Evolutionary conservation across 331 rosid species (phyloP), one percentile per base, ranked within the genome.

Genomic region (Quercus tomentella): DNA sequence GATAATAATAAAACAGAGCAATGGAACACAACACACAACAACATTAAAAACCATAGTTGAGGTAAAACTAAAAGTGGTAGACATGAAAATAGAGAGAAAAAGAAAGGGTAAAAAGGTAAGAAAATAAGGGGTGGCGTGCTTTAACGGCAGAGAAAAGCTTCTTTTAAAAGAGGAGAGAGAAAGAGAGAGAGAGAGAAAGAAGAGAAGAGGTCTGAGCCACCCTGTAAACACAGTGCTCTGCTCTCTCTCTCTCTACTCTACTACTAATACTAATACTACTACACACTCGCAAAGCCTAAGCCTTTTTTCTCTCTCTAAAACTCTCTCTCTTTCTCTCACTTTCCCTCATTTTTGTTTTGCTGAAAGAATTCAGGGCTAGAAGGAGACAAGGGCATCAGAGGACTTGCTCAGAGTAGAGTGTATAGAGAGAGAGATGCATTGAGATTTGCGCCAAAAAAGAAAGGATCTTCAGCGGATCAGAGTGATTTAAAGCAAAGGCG

Each of bases 401-500:
- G 49, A 78, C 45, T 41, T 41, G 45, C 45, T 45, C 56, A 66
- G 51, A 61, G 70, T 56, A 68, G 74, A 66, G 30, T 0, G n/a
- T 5, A 17, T 4, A n/a, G 71, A 75, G 77, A 75, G 77, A 10
- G 56, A 10, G 37, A 4, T 16, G 21, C 89, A 43, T 93, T 86
- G 93, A 93, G 92, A 93, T 91, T 91, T 81, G 93, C 87, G 92
- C 89, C 87, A 25, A 58, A 14, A 25, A 58, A 14, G 5, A 51
- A 72, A 61, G 70, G 80, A 89, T 88, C 91, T 83, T 82, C 85
- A 76, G 89, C 83, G 82, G 73, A 86, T 91, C 98, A 73, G 88
- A 68, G 18, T 66, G 76, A 54, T 74, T 89, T 73, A 89, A 86
- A 26, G 87, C 87, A 84, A 86, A 90, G 99, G 97, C 98, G 93